Percentiles rank a stretch among this genome's conserved stretches.
These are phyloP conservation scores for Podaxis sp. DNA, from an alignment of 768 basidiomycete genomes.

Conservation along the genomic window DNA sequence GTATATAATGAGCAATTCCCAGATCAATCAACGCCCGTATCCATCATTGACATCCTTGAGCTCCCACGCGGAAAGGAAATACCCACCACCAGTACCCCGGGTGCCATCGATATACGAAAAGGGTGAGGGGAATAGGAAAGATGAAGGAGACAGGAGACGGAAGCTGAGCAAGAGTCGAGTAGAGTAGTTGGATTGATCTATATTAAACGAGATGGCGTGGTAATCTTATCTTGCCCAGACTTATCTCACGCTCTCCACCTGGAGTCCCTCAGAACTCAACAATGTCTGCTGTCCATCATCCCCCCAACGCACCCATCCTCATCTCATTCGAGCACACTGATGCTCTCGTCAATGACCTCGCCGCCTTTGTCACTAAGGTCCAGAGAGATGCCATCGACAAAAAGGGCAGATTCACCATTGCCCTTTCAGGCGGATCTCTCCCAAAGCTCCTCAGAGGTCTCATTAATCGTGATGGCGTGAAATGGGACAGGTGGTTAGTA, in stretches of 20 bases:
- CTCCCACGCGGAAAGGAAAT: neutral
- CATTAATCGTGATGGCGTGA: conserved; percentile 58
- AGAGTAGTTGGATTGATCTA: conserved; percentile 3
- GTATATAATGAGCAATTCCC: neutral
- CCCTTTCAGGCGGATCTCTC: conserved; percentile 91
- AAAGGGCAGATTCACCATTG: conserved; percentile 88
- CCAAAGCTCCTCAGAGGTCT: conserved; percentile 79
- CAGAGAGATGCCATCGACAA: conserved; percentile 89
- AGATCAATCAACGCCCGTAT: neutral
- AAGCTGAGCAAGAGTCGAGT: neutral
- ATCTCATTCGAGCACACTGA: conserved; percentile 61
- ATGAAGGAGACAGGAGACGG: neutral
- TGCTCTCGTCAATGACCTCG: conserved; percentile 63
- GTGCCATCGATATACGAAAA: conserved; percentile 19
- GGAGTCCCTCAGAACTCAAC: conserved; percentile 6
- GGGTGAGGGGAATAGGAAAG: neutral
- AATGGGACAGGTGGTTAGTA: conserved; percentile 94
- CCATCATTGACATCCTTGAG: neutral
- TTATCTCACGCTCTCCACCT: conserved; percentile 11
- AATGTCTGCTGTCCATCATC: conserved; percentile 43
- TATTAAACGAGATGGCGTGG: conserved; percentile 11
- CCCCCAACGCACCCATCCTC: conserved; percentile 69
- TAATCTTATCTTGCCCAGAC: conserved; percentile 13
- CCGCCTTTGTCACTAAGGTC: conserved; percentile 79
- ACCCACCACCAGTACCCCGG: conserved; percentile 15